Evolutionary conservation across 805 yeast genomes (phyloP), one percentile per base, ranked within the genome.

Genomic region (Candida methanosorbosa): DNA sequence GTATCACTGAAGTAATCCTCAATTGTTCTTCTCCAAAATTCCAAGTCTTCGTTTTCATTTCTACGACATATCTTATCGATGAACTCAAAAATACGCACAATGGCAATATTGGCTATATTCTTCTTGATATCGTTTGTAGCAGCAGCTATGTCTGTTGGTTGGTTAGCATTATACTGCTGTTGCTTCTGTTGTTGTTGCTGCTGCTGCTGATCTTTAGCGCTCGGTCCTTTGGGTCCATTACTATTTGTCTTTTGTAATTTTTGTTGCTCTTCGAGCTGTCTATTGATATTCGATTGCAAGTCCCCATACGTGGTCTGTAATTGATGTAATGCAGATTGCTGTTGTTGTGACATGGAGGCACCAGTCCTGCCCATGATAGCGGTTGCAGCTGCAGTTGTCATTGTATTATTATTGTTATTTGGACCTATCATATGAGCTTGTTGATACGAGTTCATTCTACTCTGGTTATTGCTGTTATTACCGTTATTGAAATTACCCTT

Each of bases 1-100:
- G 54, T 52, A 9, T 73, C 78, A 27, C 72, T 59, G 49, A 76
- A 79, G 40, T 64, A 68, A 28, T 75, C 79, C 4, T 55, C 54
- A 9, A 69, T 59, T 14, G 72, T 56, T 36, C 57, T 59, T 38
- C 64, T 58, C 78, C 82, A 73, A 48, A 67, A 73, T 4, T 60
- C 57, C 23, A 72, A 48, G 37, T 64, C 66, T 32, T 61, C 63
- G 1, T 60, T 58, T 31, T 63, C 66, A 7, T 65, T 57, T 3
- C 66, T 57, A 35, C 71, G 56, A 35, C 72, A 43, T 15, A 73
- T 46, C 27, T 60, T 46, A 39, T 73, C 78, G 28, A 72, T 61
- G 22, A 71, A 60, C 30, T 70, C 76, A 42, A 72, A 53, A 11
- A 75, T 52, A 35, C 72, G 61, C 34, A 72, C 51, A 6, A 74